A percentile compares a stretch with the other conserved stretches of the same genome.
These are phyloP conservation scores for Eucalyptus sp. DNA, from an alignment of 345 rosid genomes.

Conservation along the genomic window DNA sequence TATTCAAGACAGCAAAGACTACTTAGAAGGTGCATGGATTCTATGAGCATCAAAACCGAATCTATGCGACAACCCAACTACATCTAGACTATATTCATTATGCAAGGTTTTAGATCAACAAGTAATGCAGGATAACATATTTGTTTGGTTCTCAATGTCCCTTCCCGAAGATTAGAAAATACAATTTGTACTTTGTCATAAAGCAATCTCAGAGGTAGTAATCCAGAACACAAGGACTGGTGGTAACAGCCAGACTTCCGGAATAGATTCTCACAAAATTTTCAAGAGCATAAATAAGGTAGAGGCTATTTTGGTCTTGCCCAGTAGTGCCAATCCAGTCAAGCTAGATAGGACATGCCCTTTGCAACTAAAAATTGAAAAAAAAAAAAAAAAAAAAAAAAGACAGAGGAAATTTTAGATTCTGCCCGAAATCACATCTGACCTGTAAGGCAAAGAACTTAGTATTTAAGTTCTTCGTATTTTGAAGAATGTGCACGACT, in stretches of 20 bases:
- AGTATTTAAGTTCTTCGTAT: constrained; percentile 74
- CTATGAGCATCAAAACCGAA: background rate
- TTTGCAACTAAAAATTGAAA: background rate
- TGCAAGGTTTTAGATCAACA: background rate
- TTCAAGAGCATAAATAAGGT: background rate
- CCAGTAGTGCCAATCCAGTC: background rate
- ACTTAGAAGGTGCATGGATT: background rate
- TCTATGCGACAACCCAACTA: background rate
- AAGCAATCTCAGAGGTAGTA: background rate
- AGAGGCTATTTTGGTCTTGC: background rate
- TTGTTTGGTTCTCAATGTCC: background rate
- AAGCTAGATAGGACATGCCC: background rate
- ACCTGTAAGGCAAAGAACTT: constrained; percentile 99
- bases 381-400: background rate
- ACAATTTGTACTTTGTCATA: background rate
- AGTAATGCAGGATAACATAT: background rate
- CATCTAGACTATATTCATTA: background rate
- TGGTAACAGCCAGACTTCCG: background rate
- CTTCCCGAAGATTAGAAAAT: background rate
- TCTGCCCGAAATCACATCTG: background rate
- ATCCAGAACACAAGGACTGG: background rate
- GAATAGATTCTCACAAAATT: background rate
- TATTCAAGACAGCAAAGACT: background rate
- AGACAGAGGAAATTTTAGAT: background rate
- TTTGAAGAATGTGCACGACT: constrained; percentile 85